Evolutionary conservation across 2,329 filamentous ascomycete species (phyloP).

Genomic region (Hawksworthiomyces lignivorus): DNA sequence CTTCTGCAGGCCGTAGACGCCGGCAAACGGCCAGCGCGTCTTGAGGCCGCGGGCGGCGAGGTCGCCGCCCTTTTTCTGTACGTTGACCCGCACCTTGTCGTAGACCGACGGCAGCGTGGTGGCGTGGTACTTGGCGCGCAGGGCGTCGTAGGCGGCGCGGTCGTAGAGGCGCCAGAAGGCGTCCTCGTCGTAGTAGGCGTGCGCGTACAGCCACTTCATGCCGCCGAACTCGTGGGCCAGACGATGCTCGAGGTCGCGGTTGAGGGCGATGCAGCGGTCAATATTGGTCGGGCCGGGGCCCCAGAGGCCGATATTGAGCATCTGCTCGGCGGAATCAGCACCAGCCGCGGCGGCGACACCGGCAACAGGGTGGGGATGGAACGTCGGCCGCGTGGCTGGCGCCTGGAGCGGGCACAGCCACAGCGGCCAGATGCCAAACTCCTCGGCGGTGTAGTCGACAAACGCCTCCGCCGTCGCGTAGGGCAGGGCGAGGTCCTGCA

Average conservation of each 20-base stretch:
- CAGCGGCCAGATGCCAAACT: slow-evolving; percentile 50
- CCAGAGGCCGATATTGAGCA: slow-evolving; percentile 69
- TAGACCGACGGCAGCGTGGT: slow-evolving; percentile 57
- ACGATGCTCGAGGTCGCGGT: slow-evolving; percentile 63
- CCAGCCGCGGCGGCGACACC: neutral
- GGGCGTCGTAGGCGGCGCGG: slow-evolving; percentile 45
- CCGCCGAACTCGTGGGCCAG: slow-evolving; percentile 58
- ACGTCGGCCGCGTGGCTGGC: slow-evolving; percentile 37
- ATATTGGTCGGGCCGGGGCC: slow-evolving; percentile 55
- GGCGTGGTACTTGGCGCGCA: slow-evolving; percentile 57
- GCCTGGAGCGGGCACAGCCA: slow-evolving; percentile 52
- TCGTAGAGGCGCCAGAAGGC: slow-evolving; percentile 63
- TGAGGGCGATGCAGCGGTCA: slow-evolving; percentile 57
- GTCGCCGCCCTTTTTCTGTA: neutral
- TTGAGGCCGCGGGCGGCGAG: neutral
- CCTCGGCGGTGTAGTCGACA: slow-evolving; percentile 44
- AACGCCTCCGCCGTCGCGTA: slow-evolving; percentile 45
- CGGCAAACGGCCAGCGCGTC: slow-evolving; percentile 47
- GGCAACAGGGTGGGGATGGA: slow-evolving; percentile 38
- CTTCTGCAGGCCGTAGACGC: slow-evolving; percentile 52
- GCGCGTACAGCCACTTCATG: slow-evolving; percentile 82
- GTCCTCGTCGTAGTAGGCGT: slow-evolving; percentile 70
- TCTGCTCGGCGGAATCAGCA: slow-evolving; percentile 25
- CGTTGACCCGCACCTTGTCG: slow-evolving; percentile 53
- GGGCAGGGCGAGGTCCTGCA: slow-evolving; percentile 59